Evolutionary conservation across 176 grass and related monocot species (phyloP).

Genomic region (Rhynchospora tenuis): DNA sequence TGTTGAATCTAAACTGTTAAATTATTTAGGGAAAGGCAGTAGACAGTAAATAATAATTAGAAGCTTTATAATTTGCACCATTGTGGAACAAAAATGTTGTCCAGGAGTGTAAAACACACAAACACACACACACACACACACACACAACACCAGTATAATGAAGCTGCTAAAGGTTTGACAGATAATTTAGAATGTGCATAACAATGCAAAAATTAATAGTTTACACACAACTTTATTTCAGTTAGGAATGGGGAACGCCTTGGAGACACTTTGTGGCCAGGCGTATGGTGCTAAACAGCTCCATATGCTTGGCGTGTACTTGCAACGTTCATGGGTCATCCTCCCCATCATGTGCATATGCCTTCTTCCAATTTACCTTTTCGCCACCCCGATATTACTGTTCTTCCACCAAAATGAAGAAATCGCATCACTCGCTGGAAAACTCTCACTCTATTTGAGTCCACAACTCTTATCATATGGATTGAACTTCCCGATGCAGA

Average conservation of each 20-base stretch:
- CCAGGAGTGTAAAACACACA: no score
- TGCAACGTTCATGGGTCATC: conserved; percentile 71
- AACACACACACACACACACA: no score
- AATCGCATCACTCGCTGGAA: conserved; percentile 29
- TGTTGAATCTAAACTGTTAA: not conserved
- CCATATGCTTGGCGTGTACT: conserved; percentile 54
- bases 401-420: conserved; percentile 34
- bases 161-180: not conserved
- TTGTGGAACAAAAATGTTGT: not conserved
- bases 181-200: not conserved
- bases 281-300: conserved; percentile 51
- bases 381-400: conserved; percentile 35
- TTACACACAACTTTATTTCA: no score
- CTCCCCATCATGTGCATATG: conserved; percentile 23
- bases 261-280: conserved; percentile 78
- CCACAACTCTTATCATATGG: conserved; percentile 49
- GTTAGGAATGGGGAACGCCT: conserved; percentile 61
- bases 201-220: not conserved
- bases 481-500: conserved; percentile 68
- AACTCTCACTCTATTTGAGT: conserved; percentile 36
- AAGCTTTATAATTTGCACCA: no score
- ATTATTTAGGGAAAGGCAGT: not conserved
- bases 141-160: not conserved
- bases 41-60: no score
- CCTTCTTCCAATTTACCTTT: conserved; percentile 40